These are phyloP conservation scores for Friedmanniomyces simplex DNA, from an alignment of 495 filamentous ascomycete genomes.

Conservation along the genomic window DNA sequence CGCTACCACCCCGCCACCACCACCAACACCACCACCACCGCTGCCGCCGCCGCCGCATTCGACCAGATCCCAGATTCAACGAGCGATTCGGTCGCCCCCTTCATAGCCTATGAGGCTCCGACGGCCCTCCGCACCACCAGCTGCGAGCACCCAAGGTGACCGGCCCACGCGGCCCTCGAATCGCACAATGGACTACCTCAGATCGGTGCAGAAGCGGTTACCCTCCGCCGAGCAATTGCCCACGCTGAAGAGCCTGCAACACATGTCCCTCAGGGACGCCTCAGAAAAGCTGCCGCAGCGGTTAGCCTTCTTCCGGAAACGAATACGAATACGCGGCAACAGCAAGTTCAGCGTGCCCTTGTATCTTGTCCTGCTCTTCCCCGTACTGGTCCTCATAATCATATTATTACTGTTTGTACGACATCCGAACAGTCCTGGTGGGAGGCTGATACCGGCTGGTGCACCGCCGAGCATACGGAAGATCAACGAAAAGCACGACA, in stretches of 20 bases:
- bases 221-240: constrained; percentile 50
- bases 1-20: background rate
- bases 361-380: constrained; percentile 86
- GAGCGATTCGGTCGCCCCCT: background rate
- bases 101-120: background rate
- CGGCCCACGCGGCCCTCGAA: background rate
- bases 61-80: too few relatives aligned
- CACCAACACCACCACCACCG: too few relatives aligned
- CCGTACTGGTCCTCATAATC: constrained; percentile 79
- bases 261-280: constrained; percentile 23
- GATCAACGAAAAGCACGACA: constrained; percentile 96
- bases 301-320: constrained; percentile 78
- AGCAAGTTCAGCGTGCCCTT: constrained; percentile 89
- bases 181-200: constrained; percentile 26
- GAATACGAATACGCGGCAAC: constrained; percentile 87
- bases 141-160: background rate
- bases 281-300: constrained; percentile 44
- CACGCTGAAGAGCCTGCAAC: constrained; percentile 46
- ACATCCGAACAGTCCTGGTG: constrained; percentile 72
- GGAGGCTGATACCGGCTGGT: constrained; percentile 80
- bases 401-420: constrained; percentile 84
- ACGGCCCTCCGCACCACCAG: background rate
- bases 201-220: constrained; percentile 46
- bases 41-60: too few relatives aligned
- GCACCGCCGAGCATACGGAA: constrained; percentile 89